A percentile compares a stretch with the other conserved stretches of the same genome.
Evolutionary conservation across 2,329 filamentous ascomycete species (phyloP).

Genomic region (Xylaria sp.): DNA sequence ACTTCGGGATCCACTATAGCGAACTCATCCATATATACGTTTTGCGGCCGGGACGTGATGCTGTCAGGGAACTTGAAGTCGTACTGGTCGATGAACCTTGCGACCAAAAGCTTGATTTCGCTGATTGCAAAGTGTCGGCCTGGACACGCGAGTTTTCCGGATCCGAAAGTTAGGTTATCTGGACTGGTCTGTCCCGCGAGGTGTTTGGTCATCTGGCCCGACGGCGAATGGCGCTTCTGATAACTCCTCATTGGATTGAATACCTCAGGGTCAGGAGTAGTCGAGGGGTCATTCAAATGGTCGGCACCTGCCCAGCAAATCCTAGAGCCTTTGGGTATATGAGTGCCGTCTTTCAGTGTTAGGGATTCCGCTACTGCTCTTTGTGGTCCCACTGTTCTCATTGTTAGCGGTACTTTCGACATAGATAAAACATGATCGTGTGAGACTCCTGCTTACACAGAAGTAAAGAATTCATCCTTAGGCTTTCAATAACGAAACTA

Average conservation of each 20-base stretch:
- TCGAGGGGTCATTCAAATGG: not conserved
- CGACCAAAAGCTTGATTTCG: slow-evolving; percentile 29
- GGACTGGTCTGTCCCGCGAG: slow-evolving; percentile 20
- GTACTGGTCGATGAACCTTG: slow-evolving; percentile 14
- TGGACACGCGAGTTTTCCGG: slow-evolving; percentile 31
- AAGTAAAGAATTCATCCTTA: slow-evolving; percentile 18
- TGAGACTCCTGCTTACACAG: slow-evolving; percentile 20
- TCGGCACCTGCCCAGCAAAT: slow-evolving; percentile 13
- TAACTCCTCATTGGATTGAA: slow-evolving; percentile 24
- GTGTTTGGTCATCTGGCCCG: slow-evolving; percentile 24
- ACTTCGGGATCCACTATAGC: slow-evolving; percentile 19
- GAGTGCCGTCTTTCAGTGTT: slow-evolving; percentile 28
- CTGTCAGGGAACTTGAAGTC: slow-evolving; percentile 23
- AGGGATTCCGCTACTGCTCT: slow-evolving; percentile 12
- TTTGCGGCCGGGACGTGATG: not conserved
- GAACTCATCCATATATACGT: slow-evolving; percentile 19
- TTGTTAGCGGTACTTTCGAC: not conserved
- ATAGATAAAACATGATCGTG: not conserved
- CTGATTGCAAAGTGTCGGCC: slow-evolving; percentile 28
- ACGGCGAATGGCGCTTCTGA: slow-evolving; percentile 21
- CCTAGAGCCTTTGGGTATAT: slow-evolving; percentile 23
- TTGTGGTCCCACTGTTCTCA: slow-evolving; percentile 17
- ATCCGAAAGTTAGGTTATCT: slow-evolving; percentile 31
- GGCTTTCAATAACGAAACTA: slow-evolving; percentile 33
- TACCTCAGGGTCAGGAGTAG: not conserved